These are phyloP conservation scores for Fusarium staphyleae DNA, from an alignment of 2,329 filamentous ascomycete species.

Conservation along the genomic window DNA sequence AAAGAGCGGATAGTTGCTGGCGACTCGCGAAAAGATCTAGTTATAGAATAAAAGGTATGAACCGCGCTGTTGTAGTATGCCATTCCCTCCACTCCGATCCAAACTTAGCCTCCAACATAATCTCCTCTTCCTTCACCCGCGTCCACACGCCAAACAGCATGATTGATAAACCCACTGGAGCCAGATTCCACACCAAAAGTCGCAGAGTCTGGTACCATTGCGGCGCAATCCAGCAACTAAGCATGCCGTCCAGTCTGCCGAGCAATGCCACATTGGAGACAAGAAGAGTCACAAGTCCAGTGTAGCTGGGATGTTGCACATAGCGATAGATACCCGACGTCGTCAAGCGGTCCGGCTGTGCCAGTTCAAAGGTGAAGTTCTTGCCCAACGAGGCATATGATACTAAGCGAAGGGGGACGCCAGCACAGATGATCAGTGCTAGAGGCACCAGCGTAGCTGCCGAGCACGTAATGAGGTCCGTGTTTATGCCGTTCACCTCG, in stretches of 20 bases:
- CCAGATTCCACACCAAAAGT: constrained; percentile 4
- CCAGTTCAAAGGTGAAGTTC: constrained; percentile 62
- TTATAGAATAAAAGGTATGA: constrained; percentile 49
- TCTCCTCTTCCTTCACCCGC: constrained; percentile 57
- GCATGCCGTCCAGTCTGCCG: constrained; percentile 47
- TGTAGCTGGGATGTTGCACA: constrained; percentile 62
- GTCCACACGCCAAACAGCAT: constrained; percentile 39
- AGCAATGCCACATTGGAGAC: constrained; percentile 45
- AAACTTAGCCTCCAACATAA: constrained; percentile 56
- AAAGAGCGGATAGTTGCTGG: too few relatives aligned
- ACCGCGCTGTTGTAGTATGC: constrained; percentile 55
- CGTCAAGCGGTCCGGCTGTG: constrained; percentile 53
- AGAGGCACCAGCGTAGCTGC: constrained; percentile 46
- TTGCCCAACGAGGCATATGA: constrained; percentile 56
- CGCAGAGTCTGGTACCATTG: constrained; percentile 9
- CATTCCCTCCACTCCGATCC: constrained; percentile 57
- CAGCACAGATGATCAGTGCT: constrained; percentile 43
- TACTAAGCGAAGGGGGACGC: constrained; percentile 44
- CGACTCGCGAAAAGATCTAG: neutral
- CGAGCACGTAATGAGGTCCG: constrained; percentile 48
- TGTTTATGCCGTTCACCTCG: constrained; percentile 44
- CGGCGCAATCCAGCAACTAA: constrained; percentile 50
- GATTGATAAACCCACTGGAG: constrained; percentile 15
- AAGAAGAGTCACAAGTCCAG: constrained; percentile 49
- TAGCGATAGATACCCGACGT: constrained; percentile 57